These are phyloP conservation scores for Plantago elongata DNA, from an alignment of 257 asterid genomes.

Conservation along the genomic window DNA sequence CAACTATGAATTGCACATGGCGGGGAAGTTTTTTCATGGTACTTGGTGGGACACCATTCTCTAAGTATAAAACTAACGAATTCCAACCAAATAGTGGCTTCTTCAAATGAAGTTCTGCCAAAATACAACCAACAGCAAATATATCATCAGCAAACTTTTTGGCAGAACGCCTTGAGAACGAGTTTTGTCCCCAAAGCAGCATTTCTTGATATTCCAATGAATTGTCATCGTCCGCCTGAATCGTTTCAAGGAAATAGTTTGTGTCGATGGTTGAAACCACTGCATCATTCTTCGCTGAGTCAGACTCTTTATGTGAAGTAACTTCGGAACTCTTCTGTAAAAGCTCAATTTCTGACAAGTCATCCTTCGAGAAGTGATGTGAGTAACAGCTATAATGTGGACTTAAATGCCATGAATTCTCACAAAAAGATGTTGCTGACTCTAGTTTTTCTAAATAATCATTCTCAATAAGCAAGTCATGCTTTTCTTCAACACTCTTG, in stretches of 20 bases:
- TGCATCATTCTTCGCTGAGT: constrained; percentile 20
- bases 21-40: constrained; percentile 67
- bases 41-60: constrained; percentile 60
- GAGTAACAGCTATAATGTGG: constrained; percentile 47
- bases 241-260: constrained; percentile 51
- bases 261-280: constrained; percentile 38
- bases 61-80: constrained; percentile 50
- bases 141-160: constrained; percentile 63
- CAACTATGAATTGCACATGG: constrained; percentile 54
- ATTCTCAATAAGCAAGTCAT: constrained; percentile 27
- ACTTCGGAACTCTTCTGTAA: constrained; percentile 27
- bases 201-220: constrained; percentile 75
- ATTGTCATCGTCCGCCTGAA: constrained; percentile 61
- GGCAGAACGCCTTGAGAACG: constrained; percentile 37
- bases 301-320: constrained; percentile 26
- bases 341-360: constrained; percentile 31
- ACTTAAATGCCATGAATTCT: constrained; percentile 58
- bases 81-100: constrained; percentile 75
- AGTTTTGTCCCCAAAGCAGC: constrained; percentile 62
- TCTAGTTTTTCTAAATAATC: constrained; percentile 51
- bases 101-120: constrained; percentile 79
- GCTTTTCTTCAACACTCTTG: constrained; percentile 22
- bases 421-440: constrained; percentile 72
- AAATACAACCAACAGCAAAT: constrained; percentile 86
- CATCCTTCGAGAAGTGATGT: constrained; percentile 30